phyloP scores from a whole-genome alignment of 345 rosid species.

The Populus pruinosa region DNA sequence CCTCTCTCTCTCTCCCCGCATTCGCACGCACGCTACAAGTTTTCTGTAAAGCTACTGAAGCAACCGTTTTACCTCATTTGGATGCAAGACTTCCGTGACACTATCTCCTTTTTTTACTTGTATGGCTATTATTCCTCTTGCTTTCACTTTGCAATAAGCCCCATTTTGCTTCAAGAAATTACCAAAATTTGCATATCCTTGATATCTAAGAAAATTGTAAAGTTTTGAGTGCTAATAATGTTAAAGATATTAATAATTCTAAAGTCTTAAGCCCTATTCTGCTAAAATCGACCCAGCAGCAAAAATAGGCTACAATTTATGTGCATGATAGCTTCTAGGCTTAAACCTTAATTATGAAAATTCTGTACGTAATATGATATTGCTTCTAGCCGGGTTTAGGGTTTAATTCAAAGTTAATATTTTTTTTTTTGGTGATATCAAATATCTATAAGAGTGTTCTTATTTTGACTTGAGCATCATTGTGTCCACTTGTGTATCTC shows the following conservation, averaged over 20 bases:
- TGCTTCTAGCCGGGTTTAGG: background rate
- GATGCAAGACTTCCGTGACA: slow-evolving; percentile 32
- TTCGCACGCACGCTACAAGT: background rate
- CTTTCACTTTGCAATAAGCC: background rate
- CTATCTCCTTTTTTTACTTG: slow-evolving; percentile 14
- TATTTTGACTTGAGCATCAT: background rate
- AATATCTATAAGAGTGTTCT: background rate
- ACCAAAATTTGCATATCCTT: background rate
- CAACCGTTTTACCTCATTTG: slow-evolving; percentile 28
- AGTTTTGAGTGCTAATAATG: background rate
- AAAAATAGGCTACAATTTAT: background rate
- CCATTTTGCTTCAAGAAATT: background rate
- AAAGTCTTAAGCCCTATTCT: background rate
- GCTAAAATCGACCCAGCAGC: background rate
- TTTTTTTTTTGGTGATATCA: background rate
- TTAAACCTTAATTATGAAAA: background rate
- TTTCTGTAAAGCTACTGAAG: slow-evolving; percentile 18
- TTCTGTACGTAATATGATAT: background rate
- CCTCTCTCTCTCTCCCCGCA: background rate
- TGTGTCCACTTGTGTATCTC: background rate
- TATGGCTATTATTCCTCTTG: slow-evolving; percentile 3
- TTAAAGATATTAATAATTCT: background rate
- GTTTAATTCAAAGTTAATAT: background rate
- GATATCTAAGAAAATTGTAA: background rate
- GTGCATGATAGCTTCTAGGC: background rate